Evolutionary conservation across 2,329 filamentous ascomycete genomes (phyloP), one percentile per base, ranked within the genome.

Genomic region (Venturia effusa): DNA sequence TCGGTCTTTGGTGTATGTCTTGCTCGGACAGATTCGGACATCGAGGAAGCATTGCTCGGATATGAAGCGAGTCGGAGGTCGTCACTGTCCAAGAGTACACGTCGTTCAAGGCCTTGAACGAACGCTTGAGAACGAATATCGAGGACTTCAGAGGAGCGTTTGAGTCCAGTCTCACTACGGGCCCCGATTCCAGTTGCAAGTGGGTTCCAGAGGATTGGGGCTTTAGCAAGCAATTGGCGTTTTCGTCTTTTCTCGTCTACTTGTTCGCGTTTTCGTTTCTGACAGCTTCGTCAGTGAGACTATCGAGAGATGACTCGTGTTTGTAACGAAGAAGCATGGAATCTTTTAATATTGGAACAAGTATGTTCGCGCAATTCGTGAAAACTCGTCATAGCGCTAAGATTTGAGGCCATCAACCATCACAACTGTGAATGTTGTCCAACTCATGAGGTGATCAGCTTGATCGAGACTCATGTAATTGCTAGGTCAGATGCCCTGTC

Each of bases 261-360:
- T 32, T 54, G 17, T 4, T 63, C 34, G 15, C 48, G 61, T 57
- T 63, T 63, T n/a, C 61, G 61, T 57, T 63, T 63, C 61, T 57
- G 37, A 4, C 2, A 2, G 37, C 2, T 10, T 11, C 15, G 8
- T 39, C 37, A 39, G 37, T 39, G 37, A 39, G 10, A 39, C 37
- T 39, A 8, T 39, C 15, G 2, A 15, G 37, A 11, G 2, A 10
- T 2, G 10, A 8, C 15, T 10, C 4, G 37, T 39, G 8, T 11
- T 39, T 39, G 37, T 39, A 15, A 11, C 37, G 10, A 39, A 39
- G 37, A 39, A 39, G 37, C 37, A 39, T 39, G 37, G 15, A 39
- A 39, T 11, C 11, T 11, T 6, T 37, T 11, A 37, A 11, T 6
- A 37, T 4, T 39, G 15, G 15, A 2, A 39, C 2, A 39, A 11